phyloP scores from a whole-genome alignment of 2,329 filamentous ascomycete species.

The Mycosphaerella sp. region DNA sequence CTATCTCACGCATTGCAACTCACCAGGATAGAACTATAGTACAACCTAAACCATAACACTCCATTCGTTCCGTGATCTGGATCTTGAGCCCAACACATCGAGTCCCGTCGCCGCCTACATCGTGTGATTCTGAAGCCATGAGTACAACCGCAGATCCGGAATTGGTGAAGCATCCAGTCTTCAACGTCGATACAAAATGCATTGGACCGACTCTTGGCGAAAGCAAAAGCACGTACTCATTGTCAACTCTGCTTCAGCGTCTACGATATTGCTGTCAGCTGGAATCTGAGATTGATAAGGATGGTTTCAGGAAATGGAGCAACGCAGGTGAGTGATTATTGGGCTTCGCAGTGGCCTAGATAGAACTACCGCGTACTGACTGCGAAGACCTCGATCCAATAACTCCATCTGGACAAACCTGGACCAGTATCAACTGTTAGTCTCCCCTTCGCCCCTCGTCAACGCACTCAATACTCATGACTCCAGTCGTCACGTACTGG shows the following conservation, averaged over 20 bases:
- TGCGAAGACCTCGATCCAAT: constrained; percentile 19
- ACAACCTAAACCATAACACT: not conserved
- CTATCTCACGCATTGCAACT: no score
- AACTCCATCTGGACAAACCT: constrained; percentile 14
- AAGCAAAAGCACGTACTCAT: not conserved
- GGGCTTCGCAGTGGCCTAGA: no score
- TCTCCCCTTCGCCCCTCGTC: not conserved
- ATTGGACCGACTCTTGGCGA: not conserved
- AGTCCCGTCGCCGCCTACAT: no score
- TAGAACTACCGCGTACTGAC: not conserved
- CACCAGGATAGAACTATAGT: not conserved
- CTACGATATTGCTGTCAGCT: not conserved
- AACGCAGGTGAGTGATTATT: not conserved
- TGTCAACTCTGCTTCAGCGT: not conserved
- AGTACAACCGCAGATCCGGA: no score
- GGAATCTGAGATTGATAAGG: not conserved
- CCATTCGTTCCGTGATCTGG: not conserved
- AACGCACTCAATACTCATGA: not conserved
- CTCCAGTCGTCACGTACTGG: constrained; percentile 23
- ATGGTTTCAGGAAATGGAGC: not conserved
- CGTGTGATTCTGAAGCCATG: no score
- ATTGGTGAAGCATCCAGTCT: not conserved
- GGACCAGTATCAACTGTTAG: constrained; percentile 19
- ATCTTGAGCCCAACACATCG: no score
- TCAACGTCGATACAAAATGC: not conserved